phyloP scores from a whole-genome alignment of 2,329 filamentous ascomycete genomes.

The Aspergillus sp. region DNA sequence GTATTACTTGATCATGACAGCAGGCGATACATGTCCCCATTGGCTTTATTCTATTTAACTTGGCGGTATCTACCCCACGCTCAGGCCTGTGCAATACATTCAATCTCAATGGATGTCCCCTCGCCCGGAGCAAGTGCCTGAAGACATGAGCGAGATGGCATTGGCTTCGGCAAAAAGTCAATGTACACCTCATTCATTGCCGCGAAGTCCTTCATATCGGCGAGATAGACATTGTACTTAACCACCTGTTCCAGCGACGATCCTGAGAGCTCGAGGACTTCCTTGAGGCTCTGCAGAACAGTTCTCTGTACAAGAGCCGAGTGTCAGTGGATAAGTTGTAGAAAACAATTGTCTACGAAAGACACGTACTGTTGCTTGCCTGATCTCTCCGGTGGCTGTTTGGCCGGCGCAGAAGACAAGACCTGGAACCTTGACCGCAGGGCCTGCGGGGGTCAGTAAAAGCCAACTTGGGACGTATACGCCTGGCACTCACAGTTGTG shows the following conservation, averaged over 20 bases:
- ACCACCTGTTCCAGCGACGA: slow-evolving; percentile 53
- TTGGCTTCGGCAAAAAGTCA: slow-evolving; percentile 26
- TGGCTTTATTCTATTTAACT: too few relatives aligned
- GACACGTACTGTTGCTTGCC: slow-evolving; percentile 38
- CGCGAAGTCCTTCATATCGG: slow-evolving; percentile 57
- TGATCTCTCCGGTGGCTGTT: slow-evolving; percentile 46
- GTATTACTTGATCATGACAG: too few relatives aligned
- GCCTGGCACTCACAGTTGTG: too few relatives aligned
- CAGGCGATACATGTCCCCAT: too few relatives aligned
- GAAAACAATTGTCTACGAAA: not conserved
- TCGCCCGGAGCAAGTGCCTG: slow-evolving; percentile 35
- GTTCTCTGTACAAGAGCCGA: slow-evolving; percentile 14
- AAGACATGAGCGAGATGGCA: slow-evolving; percentile 38
- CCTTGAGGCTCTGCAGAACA: slow-evolving; percentile 48
- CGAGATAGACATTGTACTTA: slow-evolving; percentile 61
- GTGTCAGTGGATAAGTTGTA: not conserved
- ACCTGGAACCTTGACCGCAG: slow-evolving; percentile 39
- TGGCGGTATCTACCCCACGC: too few relatives aligned
- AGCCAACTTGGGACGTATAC: not conserved
- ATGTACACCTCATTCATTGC: slow-evolving; percentile 60
- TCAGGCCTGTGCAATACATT: slow-evolving; percentile 38
- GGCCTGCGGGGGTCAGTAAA: slow-evolving; percentile 20
- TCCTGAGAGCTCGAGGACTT: slow-evolving; percentile 54
- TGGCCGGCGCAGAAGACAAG: slow-evolving; percentile 44
- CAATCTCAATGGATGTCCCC: slow-evolving; percentile 40